phyloP scores from a whole-genome alignment of 1,284 basidiomycete genomes.

The Stygiomarasmius scandens region DNA sequence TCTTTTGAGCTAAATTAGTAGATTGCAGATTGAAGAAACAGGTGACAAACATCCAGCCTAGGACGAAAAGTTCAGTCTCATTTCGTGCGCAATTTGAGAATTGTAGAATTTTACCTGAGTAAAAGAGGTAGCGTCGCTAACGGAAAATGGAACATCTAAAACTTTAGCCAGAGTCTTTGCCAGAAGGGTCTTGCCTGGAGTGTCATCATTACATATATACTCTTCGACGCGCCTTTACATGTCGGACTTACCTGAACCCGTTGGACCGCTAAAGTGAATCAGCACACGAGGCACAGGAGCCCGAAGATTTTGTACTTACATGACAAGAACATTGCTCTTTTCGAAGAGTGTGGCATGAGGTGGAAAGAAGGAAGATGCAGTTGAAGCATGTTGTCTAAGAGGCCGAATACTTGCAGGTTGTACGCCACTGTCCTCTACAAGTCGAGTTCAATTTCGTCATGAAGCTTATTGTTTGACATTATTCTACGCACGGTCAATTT shows the following conservation, averaged over 20 bases:
- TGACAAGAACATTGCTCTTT: constrained; percentile 91
- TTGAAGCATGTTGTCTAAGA: constrained; percentile 32
- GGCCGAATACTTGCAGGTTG: constrained; percentile 62
- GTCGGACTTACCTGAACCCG: constrained; percentile 69
- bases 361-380: constrained; percentile 42
- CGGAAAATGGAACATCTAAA: constrained; percentile 89
- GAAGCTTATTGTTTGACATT: constrained; percentile 13
- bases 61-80: no score
- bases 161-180: constrained; percentile 85
- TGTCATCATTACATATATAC: constrained; percentile 9
- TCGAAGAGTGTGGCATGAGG: constrained; percentile 70
- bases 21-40: constrained; percentile 5
- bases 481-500: constrained; percentile 32
- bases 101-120: constrained; percentile 60
- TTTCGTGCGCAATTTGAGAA: background rate
- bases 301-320: constrained; percentile 51
- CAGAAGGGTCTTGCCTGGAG: constrained; percentile 82
- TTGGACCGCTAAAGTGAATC: constrained; percentile 62
- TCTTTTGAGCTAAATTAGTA: constrained; percentile 48
- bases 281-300: background rate
- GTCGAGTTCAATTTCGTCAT: background rate
- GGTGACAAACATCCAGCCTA: constrained; percentile 76
- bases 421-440: constrained; percentile 31
- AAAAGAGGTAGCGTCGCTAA: constrained; percentile 84
- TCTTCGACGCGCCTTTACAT: background rate